A percentile compares a stretch with the other conserved stretches of the same genome.
Conservation (phyloP, 2,329 filamentous ascomycete genomes). For the Colletotrichum orchidophilum region DNA sequence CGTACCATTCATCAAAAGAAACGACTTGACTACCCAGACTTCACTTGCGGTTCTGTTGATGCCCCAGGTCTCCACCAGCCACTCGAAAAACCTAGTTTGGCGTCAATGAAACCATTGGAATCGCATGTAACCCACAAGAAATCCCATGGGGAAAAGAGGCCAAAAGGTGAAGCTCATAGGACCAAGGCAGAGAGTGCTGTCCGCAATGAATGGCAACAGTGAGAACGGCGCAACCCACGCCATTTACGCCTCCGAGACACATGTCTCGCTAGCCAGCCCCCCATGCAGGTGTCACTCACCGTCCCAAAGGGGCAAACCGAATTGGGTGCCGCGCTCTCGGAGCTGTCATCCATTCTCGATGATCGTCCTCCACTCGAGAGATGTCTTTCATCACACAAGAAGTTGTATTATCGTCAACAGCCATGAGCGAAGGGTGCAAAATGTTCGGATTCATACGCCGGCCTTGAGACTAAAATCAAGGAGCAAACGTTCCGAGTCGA, state of each 20-base stretch:
- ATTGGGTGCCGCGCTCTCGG: conserved; percentile 24
- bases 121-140: conserved; percentile 5
- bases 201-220: conserved; percentile 11
- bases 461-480: neutral
- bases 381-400: neutral
- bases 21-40: neutral
- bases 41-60: neutral
- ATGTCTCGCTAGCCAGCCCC: neutral
- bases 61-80: neutral
- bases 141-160: neutral
- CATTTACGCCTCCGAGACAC: conserved; percentile 8
- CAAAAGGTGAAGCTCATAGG: neutral
- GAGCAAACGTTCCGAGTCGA: conserved; percentile 11
- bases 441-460: neutral
- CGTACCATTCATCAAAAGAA: conserved; percentile 10
- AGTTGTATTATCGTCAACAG: neutral
- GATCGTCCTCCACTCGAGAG: neutral
- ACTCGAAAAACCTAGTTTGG: conserved; percentile 15
- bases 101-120: conserved; percentile 23
- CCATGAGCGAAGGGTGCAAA: neutral
- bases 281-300: conserved; percentile 23
- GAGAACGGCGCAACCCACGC: conserved; percentile 25
- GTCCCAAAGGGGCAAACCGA: conserved; percentile 30
- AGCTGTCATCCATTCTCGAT: conserved; percentile 25
- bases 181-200: conserved; percentile 15